These are phyloP conservation scores for Sporothrix schenckii DNA, from an alignment of 2,329 filamentous ascomycete species.

Conservation along the genomic window DNA sequence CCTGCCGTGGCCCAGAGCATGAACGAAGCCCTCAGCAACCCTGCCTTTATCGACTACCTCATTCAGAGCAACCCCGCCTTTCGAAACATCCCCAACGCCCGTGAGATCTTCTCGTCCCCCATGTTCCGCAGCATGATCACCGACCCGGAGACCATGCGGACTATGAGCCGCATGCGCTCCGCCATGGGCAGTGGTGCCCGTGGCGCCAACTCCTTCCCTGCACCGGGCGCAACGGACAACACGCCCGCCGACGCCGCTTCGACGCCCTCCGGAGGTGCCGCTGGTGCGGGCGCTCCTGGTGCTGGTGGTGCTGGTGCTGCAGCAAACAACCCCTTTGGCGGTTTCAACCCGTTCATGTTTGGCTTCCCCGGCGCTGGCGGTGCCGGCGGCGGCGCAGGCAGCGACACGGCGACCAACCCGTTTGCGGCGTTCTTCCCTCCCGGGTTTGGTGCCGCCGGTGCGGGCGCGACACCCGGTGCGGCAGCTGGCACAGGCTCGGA, in stretches of 20 bases:
- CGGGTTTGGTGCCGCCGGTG: neutral
- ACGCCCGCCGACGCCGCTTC: constrained; percentile 60
- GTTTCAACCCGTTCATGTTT: constrained; percentile 33
- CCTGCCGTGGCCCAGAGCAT: constrained; percentile 84
- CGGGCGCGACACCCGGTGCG: constrained; percentile 5
- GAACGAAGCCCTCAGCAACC: constrained; percentile 94
- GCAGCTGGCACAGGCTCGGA: neutral
- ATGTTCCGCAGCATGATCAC: constrained; percentile 91
- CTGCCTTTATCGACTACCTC: constrained; percentile 92
- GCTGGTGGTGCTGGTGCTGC: constrained; percentile 22
- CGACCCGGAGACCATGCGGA: constrained; percentile 80
- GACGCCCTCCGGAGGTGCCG: constrained; percentile 38
- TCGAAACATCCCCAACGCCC: constrained; percentile 71
- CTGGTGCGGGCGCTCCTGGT: neutral
- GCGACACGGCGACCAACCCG: constrained; percentile 42
- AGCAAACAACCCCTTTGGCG: constrained; percentile 35
- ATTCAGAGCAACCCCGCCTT: constrained; percentile 88
- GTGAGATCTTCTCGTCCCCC: constrained; percentile 85
- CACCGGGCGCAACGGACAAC: constrained; percentile 87
- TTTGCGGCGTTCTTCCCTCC: constrained; percentile 39
- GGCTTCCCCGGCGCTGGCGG: constrained; percentile 16
- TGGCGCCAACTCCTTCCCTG: constrained; percentile 67
- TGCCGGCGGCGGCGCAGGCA: constrained; percentile 26
- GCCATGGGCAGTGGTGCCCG: constrained; percentile 61
- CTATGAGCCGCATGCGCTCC: constrained; percentile 80